Evolutionary conservation across 108 stramenopile species (phyloP).

Genomic region (Pseudonitzschia multiseries): DNA sequence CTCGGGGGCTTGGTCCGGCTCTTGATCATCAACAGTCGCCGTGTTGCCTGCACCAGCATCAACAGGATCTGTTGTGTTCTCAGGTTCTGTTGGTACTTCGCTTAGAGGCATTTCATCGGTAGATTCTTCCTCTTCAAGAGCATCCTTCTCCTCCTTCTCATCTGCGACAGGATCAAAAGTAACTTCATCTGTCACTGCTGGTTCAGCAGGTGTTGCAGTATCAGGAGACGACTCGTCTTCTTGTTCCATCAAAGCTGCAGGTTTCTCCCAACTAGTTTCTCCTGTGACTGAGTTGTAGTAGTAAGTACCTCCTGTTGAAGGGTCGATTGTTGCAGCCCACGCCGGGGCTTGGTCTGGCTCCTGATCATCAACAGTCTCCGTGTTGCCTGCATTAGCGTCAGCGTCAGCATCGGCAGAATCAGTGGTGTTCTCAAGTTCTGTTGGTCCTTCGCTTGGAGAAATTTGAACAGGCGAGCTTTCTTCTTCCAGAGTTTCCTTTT

Average conservation of each 20-base stretch:
- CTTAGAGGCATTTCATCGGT: neutral
- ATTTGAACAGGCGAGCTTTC: neutral
- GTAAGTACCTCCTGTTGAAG: constrained; percentile 43
- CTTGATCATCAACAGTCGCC: too few relatives aligned
- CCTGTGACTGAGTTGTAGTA: constrained; percentile 38
- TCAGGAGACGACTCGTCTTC: neutral
- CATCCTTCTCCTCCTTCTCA: neutral
- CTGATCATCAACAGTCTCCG: too few relatives aligned
- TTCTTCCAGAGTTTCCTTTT: neutral
- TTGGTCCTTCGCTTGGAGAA: too few relatives aligned
- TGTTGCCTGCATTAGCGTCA: too few relatives aligned
- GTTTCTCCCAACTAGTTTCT: constrained; percentile 38
- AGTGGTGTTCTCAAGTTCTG: too few relatives aligned
- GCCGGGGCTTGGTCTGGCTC: constrained; percentile 11
- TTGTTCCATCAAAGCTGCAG: neutral
- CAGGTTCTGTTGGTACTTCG: too few relatives aligned
- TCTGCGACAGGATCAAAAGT: neutral
- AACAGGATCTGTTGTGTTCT: neutral
- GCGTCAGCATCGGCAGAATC: neutral
- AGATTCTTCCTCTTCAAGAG: neutral
- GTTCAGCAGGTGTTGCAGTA: neutral
- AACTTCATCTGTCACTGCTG: neutral
- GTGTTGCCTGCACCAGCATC: neutral
- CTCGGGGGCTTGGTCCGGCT: constrained; percentile 11
- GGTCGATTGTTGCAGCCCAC: constrained; percentile 48